phyloP scores from a whole-genome alignment of 73 alveolate genomes.

The Uronychia setigera region DNA sequence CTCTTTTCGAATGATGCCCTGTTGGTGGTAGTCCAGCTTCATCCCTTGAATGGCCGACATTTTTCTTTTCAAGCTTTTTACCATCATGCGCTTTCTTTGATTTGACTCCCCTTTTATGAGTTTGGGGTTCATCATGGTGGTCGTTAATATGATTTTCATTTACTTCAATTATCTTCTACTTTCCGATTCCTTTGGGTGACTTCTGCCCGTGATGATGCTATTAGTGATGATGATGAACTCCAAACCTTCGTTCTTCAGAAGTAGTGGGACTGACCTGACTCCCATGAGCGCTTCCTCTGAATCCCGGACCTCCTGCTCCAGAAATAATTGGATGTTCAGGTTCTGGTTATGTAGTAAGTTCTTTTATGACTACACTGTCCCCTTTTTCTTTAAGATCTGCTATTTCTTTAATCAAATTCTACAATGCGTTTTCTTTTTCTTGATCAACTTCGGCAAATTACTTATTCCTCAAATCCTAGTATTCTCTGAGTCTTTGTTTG shows the following conservation, averaged over 20 bases:
- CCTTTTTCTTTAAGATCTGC: neutral
- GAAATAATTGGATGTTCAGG: neutral
- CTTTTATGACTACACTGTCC: neutral
- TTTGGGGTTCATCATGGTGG: too few species aligned
- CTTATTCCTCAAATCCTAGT: neutral
- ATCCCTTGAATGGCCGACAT: too few species aligned
- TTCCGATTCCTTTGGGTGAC: neutral
- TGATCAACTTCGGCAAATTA: neutral
- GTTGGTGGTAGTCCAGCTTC: too few species aligned
- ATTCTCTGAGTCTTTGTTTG: neutral
- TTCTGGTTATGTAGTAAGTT: neutral
- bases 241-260: neutral
- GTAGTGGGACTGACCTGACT: neutral
- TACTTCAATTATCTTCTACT: neutral
- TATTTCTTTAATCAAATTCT: too few species aligned
- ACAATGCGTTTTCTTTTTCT: neutral
- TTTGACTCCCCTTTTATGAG: too few species aligned
- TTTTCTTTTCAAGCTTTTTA: too few species aligned
- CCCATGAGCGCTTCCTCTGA: neutral
- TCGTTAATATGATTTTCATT: too few species aligned
- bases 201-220: neutral
- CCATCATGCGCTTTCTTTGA: too few species aligned
- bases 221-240: neutral
- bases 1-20: too few species aligned
- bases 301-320: neutral